These are phyloP conservation scores for Populus nigra DNA, from an alignment of 345 rosid genomes.

Conservation along the genomic window DNA sequence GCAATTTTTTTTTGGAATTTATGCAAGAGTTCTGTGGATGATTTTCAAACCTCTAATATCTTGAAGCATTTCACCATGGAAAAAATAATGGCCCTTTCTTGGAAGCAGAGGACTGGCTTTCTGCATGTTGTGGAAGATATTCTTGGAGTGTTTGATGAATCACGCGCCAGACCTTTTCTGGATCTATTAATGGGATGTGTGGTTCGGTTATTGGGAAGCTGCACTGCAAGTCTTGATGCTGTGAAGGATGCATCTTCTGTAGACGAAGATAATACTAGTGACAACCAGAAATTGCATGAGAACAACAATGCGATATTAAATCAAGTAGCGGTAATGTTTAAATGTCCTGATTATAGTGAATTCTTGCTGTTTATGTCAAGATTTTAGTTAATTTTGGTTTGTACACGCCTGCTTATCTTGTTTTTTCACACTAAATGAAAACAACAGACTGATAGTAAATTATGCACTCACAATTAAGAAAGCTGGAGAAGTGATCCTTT, in stretches of 20 bases:
- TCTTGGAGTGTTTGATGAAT: conserved; percentile 74
- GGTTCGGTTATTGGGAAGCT: conserved; percentile 62
- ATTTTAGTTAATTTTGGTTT: conserved; percentile 3
- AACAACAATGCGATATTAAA: conserved; percentile 27
- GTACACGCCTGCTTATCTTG: not conserved
- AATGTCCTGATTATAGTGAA: not conserved
- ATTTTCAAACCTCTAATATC: conserved; percentile 44
- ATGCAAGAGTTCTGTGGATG: conserved; percentile 36
- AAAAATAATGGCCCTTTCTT: conserved; percentile 49
- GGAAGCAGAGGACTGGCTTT: conserved; percentile 75
- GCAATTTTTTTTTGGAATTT: conserved; percentile 38
- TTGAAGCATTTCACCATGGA: conserved; percentile 60
- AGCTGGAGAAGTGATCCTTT: not conserved
- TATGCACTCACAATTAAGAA: not conserved
- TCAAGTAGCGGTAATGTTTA: conserved; percentile 46
- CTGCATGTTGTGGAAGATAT: conserved; percentile 79
- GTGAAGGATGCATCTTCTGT: conserved; percentile 38
- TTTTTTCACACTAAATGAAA: not conserved
- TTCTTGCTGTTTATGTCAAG: not conserved
- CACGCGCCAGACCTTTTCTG: conserved; percentile 66
- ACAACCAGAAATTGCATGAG: conserved; percentile 24
- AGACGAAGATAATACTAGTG: conserved; percentile 15
- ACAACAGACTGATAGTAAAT: not conserved
- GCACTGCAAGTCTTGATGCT: conserved; percentile 40
- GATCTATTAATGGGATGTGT: conserved; percentile 82